Percentiles rank a stretch among this genome's conserved stretches.
phyloP scores from a whole-genome alignment of 1,284 basidiomycete species.

The Cutaneotrichosporon sp. region DNA sequence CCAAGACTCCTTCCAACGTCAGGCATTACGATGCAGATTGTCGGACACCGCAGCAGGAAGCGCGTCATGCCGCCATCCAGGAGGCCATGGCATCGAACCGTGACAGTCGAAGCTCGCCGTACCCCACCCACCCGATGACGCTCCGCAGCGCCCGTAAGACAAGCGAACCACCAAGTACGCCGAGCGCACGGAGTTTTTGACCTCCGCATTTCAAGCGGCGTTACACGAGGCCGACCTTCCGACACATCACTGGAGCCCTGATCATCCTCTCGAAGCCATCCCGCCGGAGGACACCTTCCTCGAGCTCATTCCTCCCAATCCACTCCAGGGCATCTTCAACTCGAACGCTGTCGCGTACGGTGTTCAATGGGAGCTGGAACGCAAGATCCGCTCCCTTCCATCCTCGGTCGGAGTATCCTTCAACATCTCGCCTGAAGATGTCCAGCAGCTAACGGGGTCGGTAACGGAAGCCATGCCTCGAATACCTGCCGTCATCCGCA shows the following conservation, averaged over 20 bases:
- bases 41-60: constrained; percentile 3
- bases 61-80: background rate
- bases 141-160: background rate
- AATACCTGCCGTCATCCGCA: background rate
- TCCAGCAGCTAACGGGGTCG: constrained; percentile 24
- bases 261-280: constrained; percentile 2
- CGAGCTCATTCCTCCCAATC: constrained; percentile 24
- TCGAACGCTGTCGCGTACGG: constrained; percentile 26
- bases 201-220: background rate
- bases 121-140: constrained; percentile 2
- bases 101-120: background rate
- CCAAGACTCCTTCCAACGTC: background rate
- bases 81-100: background rate
- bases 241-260: constrained; percentile 1
- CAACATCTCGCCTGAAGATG: constrained; percentile 26
- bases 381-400: constrained; percentile 15
- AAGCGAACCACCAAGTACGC: background rate
- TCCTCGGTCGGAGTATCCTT: constrained; percentile 8
- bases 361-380: constrained; percentile 41
- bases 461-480: constrained; percentile 18
- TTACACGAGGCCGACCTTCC: background rate
- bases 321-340: constrained; percentile 27
- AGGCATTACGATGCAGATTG: background rate
- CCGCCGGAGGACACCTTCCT: constrained; percentile 11
- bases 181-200: background rate